Base-by-base conservation (phyloP, 192 early-diverging fungal genomes). In the Podochytrium sp. region DNA sequence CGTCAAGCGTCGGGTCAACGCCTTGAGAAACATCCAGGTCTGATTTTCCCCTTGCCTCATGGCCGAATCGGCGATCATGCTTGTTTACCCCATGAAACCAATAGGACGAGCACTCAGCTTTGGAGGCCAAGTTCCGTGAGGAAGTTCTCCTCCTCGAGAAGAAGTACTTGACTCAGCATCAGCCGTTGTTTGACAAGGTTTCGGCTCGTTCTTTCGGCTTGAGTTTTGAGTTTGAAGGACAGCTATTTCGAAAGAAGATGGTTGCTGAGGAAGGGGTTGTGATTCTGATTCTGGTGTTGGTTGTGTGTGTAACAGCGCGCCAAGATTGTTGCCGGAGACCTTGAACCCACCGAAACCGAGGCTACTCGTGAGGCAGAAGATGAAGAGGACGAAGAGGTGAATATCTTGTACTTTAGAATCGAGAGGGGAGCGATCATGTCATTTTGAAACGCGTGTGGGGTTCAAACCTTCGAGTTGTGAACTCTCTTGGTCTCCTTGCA, bases 131-230 rank as follows among this genome's bases (percentile, higher is more conserved):
- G 83, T 95, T 98, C 88, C 92, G 93, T 63, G 90, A 94, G 77
- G 97, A 99, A 85, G 90, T 99, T 70, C 80, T 94, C 35, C 94
- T 86, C 43, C 83, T 99, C 35, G 98, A 99, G 83, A 98, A 98
- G 88, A 98, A 98, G 80, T 99, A 96, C 83, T 87, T 89, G 42
- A 81, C 81, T 43, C 78, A 90, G 74, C 94, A 96, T 78, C 85
- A 89, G 67, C 97, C 98, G 34, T 81, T 98, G 35, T 98, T 96
- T 78, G 90, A 93, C 73, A 57, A 86, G 77, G 85, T 86, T 58
- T 12, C 43, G 25, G 12, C 25, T 27, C 53, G 29, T n/a, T n/a
- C n/a, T n/a, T n/a, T n/a, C n/a, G n/a, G n/a, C n/a, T n/a, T n/a
- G n/a, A n/a, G n/a, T n/a, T n/a, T n/a, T n/a, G n/a, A n/a, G n/a